These are phyloP conservation scores for Phylloporus arenicola DNA, from an alignment of 768 basidiomycete species.

Conservation along the genomic window DNA sequence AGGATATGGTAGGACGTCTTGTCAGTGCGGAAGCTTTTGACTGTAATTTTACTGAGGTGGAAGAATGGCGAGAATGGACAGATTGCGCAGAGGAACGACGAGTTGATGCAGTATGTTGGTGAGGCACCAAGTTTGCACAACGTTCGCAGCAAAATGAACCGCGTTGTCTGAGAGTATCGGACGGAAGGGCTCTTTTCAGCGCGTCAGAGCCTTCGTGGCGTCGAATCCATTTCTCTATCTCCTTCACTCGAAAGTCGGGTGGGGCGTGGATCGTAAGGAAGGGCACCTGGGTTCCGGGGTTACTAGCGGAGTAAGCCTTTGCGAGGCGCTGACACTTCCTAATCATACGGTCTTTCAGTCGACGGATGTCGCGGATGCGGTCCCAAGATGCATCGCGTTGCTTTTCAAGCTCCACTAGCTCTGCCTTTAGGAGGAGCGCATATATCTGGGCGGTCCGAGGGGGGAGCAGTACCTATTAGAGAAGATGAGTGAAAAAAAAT, in stretches of 20 bases:
- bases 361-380: slow-evolving; percentile 67
- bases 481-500: slow-evolving; percentile 1
- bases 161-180: slow-evolving; percentile 22
- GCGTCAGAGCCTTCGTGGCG: slow-evolving; percentile 36
- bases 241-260: slow-evolving; percentile 66
- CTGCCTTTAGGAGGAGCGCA: slow-evolving; percentile 57
- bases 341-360: slow-evolving; percentile 77
- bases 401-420: slow-evolving; percentile 55
- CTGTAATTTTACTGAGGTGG: slow-evolving; percentile 17
- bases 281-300: slow-evolving; percentile 36
- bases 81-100: slow-evolving; percentile 27
- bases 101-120: slow-evolving; percentile 23
- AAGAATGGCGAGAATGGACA: slow-evolving; percentile 22
- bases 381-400: slow-evolving; percentile 57
- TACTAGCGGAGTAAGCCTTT: slow-evolving; percentile 38
- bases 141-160: slow-evolving; percentile 32
- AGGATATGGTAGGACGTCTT: slow-evolving; percentile 18
- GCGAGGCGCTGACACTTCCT: slow-evolving; percentile 69
- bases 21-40: slow-evolving; percentile 8
- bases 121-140: slow-evolving; percentile 31
- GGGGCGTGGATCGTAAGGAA: slow-evolving; percentile 69
- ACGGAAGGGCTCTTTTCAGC: slow-evolving; percentile 16
- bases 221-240: slow-evolving; percentile 75
- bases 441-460: slow-evolving; percentile 64
- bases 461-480: slow-evolving; percentile 58